A percentile compares a stretch with the other conserved stretches of the same genome.
phyloP scores from a whole-genome alignment of 768 basidiomycete genomes.

The Suillus plorans region DNA sequence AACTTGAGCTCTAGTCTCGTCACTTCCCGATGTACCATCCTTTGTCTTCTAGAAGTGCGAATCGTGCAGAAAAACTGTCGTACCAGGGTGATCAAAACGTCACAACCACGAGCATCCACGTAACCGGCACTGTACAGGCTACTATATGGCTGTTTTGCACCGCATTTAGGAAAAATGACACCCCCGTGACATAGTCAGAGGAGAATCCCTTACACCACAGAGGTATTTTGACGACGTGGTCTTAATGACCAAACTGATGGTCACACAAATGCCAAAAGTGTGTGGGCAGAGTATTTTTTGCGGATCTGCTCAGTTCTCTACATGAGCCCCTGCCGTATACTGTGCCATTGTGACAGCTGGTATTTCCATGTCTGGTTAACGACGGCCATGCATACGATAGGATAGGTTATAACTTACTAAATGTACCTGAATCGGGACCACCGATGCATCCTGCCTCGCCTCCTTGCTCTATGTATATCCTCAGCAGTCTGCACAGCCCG shows the following conservation, averaged over 20 bases:
- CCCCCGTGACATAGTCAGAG: background rate
- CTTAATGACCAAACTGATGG: background rate
- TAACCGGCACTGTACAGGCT: no score
- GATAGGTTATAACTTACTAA: background rate
- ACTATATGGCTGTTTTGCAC: background rate
- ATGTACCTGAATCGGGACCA: background rate
- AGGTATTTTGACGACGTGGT: background rate
- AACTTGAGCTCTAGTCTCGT: no score
- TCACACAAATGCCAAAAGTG: background rate
- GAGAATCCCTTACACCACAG: background rate
- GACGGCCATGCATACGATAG: background rate
- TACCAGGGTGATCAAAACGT: no score
- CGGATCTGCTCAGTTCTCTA: background rate
- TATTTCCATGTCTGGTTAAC: background rate
- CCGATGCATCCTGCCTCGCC: background rate
- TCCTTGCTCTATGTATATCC: background rate
- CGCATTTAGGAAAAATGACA: background rate
- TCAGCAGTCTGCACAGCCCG: background rate
- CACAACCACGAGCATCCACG: no score
- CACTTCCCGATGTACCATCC: no score
- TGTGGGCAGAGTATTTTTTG: background rate
- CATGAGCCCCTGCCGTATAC: background rate
- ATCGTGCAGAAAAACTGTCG: no score
- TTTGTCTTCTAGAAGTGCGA: no score
- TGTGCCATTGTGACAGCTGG: background rate